Evolutionary conservation across 306 rosid species (phyloP).

Genomic region (Vachellia pachyceras): DNA sequence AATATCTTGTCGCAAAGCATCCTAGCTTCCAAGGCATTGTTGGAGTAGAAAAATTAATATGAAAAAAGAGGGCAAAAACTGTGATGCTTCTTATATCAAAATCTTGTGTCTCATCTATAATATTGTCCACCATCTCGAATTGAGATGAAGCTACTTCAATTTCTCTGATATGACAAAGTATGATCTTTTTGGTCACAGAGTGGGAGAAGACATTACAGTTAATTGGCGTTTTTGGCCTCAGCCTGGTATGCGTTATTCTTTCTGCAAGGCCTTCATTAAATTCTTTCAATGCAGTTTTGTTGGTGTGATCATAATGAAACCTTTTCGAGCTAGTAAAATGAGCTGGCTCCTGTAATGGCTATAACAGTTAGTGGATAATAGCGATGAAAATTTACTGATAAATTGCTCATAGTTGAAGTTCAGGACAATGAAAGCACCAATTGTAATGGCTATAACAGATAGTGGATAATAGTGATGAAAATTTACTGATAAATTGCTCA

Average conservation of each 20-base stretch:
- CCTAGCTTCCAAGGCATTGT: too few species aligned
- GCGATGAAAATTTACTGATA: too few species aligned
- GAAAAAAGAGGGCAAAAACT: not conserved
- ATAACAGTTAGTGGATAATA: too few species aligned
- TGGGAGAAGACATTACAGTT: constrained; percentile 93
- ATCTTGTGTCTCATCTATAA: not conserved
- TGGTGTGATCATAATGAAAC: not conserved
- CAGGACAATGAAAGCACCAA: too few species aligned
- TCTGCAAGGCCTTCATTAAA: constrained; percentile 26
- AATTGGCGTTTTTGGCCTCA: constrained; percentile 71
- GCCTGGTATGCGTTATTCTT: constrained; percentile 68
- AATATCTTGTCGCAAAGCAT: too few species aligned
- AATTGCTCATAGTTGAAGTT: too few species aligned
- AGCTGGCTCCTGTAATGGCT: not conserved
- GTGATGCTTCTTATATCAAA: not conserved
- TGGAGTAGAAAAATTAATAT: not conserved
- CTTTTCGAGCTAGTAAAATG: not conserved
- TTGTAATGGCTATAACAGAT: too few species aligned
- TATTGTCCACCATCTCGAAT: constrained; percentile 7
- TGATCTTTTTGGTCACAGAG: constrained; percentile 57
- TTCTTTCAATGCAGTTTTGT: constrained; percentile 20
- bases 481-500: too few species aligned
- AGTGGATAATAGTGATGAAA: too few species aligned
- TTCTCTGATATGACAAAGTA: constrained; percentile 41
- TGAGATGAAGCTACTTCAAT: constrained; percentile 6